Percentiles rank a stretch among this genome's conserved stretches.
Conservation (phyloP, 306 rosid species). For the Corylus heterophylla region DNA sequence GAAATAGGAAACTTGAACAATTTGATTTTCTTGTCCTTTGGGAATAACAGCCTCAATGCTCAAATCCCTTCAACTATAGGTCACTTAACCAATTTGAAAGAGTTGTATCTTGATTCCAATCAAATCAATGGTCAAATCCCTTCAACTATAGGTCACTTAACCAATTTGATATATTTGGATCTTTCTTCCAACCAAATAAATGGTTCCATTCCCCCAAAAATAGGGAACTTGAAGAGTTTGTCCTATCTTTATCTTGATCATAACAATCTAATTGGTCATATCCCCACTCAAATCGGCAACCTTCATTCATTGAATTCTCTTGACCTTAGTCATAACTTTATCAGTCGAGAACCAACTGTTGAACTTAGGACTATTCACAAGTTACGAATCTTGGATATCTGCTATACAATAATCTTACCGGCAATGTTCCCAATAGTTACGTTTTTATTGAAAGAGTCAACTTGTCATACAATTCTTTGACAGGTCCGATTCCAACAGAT, state of each 20-base stretch:
- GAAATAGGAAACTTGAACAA: not conserved
- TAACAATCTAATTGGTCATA: not conserved
- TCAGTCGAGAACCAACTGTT: not conserved
- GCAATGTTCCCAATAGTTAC: not conserved
- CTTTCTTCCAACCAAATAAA: not conserved
- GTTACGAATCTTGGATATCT: not conserved
- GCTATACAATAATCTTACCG: not conserved
- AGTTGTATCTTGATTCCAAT: not conserved
- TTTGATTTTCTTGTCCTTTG: not conserved
- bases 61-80: not conserved
- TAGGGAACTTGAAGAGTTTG: not conserved
- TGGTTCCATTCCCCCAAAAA: not conserved
- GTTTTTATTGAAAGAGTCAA: not conserved
- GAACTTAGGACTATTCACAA: not conserved
- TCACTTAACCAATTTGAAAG: not conserved
- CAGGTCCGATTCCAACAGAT: not conserved
- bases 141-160: too few relatives aligned
- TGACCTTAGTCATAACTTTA: not conserved
- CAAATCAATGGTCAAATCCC: not conserved
- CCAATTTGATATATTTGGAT: too few relatives aligned
- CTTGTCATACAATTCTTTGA: not conserved
- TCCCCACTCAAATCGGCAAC: too few relatives aligned
- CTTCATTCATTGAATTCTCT: too few relatives aligned
- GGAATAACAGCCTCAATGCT: not conserved
- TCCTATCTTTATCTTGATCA: not conserved